Evolutionary conservation across 352 stramenopile genomes (phyloP), one percentile per base, ranked within the genome.

Genomic region (Phytophthora cryptogea): DNA sequence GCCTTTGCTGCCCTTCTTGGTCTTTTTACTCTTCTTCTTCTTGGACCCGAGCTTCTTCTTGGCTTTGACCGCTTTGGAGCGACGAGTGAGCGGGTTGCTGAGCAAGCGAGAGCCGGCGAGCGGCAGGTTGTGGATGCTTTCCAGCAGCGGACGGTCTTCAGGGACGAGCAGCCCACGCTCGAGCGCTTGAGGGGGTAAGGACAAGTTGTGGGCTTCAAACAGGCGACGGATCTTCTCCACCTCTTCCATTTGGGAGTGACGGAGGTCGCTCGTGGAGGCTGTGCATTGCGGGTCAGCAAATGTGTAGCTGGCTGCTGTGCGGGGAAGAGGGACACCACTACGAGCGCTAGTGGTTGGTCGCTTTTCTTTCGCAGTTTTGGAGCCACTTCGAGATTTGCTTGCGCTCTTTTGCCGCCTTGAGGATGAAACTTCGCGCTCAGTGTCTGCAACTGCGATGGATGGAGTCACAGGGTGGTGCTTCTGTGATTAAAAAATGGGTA

Each of bases 161-260:
- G 83, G 83, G 0, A 87, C 59, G 5, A 92, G 45, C n/a, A 92
- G 46, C 0, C 76, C 80, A 13, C 78, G 68, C 48, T 90, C 78
- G 45, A 92, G 68, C 0, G 63, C 58, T 5, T 64, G 46, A 2
- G 47, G n/a, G 0, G 72, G 66, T 26, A 88, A 75, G 4, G 54
- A 43, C 35, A 92, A 59, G 13, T 83, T 64, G 56, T 86, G 75
- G 23, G 68, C 63, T 45, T 86, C 65, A 30, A 92, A 92, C 2
- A 88, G 59, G 0, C 63, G 47, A 2, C 78, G 80, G 51, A 92
- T 90, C 9, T 86, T 80, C 32, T 89, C 78, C 23, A 92, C 28
- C 35, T 92, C 83, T 17, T 78, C 50, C 30, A 87, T 53, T 43
- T 92, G 79, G 26, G 78, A 63, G 1, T 66, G 58, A 11, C 83